A percentile compares a stretch with the other conserved stretches of the same genome.
phyloP scores from a whole-genome alignment of 1,284 basidiomycete species.

The Papiliotrema terrestris region DNA sequence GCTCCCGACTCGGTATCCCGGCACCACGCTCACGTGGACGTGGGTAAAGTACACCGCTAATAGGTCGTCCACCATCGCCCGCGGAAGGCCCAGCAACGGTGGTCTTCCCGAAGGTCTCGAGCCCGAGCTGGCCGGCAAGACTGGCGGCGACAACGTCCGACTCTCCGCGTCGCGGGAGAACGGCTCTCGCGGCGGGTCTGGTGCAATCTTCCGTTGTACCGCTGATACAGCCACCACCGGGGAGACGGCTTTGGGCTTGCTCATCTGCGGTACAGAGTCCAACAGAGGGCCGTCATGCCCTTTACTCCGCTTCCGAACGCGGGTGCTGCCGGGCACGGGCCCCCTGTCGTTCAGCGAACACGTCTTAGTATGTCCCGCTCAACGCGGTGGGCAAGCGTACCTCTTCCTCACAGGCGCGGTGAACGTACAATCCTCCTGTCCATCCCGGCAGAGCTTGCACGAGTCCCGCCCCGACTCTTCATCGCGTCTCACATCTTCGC shows the following conservation, averaged over 20 bases:
- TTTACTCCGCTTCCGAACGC: not conserved
- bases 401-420: not conserved
- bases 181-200: not conserved
- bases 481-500: not conserved
- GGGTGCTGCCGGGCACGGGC: not conserved
- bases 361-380: too few species aligned
- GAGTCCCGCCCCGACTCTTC: not conserved
- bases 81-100: constrained; percentile 16
- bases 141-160: not conserved
- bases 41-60: constrained; percentile 36
- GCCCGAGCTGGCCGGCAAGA: too few species aligned
- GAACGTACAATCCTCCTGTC: not conserved
- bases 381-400: not conserved
- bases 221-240: not conserved
- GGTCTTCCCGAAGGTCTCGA: not conserved
- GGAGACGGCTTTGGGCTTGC: not conserved
- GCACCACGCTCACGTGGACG: constrained; percentile 22
- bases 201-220: not conserved
- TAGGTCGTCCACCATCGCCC: constrained; percentile 21
- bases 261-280: too few species aligned
- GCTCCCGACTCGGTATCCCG: not conserved
- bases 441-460: constrained; percentile 1
- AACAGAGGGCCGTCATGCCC: not conserved
- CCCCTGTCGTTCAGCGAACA: not conserved
- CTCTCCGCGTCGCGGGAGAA: not conserved